Base-by-base conservation (phyloP, 331 rosid species). In the Spiraea crenata region DNA sequence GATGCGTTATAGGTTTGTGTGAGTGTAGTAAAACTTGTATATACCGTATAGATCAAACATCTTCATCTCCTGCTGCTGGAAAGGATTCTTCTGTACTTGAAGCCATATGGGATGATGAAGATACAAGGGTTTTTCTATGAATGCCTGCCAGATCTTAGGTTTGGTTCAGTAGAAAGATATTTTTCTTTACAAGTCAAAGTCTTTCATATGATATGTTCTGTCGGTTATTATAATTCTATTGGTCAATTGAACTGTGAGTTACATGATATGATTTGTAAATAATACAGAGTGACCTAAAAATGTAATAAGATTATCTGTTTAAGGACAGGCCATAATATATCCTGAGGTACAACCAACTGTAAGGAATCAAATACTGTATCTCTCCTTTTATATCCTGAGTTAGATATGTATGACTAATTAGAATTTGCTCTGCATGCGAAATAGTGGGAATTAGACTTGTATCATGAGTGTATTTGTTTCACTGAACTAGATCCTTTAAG, bases 81-180 rank as follows among this genome's bases (percentile, higher is more conserved):
- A 95, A 95, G 87, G 99, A 95, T 70, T 86, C 95, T 79, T 82
- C 93, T 54, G 82, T 80, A 72, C 82, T 84, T 69, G 98, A 91
- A 80, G 89, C 96, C 56, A 71, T 95, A 75, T 95, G 99, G 99
- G 98, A 95, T 67, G 99, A 95, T 77, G 99, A 95, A 84, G 99
- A 95, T 76, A 86, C 98, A 17, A 83, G 93, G 79, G 84, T 96
- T 54, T n/a, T 95, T 95, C 83, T 91, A 95, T 74, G 99, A 95
- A 82, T 82, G 93, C 82, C 84, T 95, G 75, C 98, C 99, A 63
- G 99, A 95, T 88, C 99, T 95, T 75, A 95, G 99, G 99, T 91
- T 78, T 82, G 93, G 66, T 38, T n/a, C n/a, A n/a, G n/a, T n/a
- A n/a, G n/a, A n/a, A n/a, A n/a, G n/a, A n/a, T 76, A 16, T 40